Evolutionary conservation across 768 basidiomycete genomes (phyloP), one percentile per base, ranked within the genome.

Genomic region (Leccinellum albellum): DNA sequence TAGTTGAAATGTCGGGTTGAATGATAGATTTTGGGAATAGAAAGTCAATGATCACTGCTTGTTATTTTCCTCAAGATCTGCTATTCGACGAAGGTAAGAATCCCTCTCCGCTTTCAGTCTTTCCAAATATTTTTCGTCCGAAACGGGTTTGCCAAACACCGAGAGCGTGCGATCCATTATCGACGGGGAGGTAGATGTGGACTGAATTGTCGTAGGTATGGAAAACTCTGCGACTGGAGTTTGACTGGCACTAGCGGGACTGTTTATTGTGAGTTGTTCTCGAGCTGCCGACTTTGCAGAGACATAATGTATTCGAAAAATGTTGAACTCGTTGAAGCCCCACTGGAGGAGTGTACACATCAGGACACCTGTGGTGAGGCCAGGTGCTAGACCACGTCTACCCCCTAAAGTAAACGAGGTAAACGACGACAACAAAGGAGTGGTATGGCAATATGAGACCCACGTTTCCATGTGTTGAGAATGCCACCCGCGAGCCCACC

Each of bases 111-210:
- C 74, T 66, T 79, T 84, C 65, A 93, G 66, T 57, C 78, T 80
- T 28, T 69, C 68, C 51, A 92, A 61, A 61, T 91, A 91, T 59
- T 88, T 86, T 49, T 92, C 87, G 60, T 94, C 85, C 6, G 89
- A 79, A 4, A 94, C 65, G 51, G 74, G 78, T 32, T 73, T 75
- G 26, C 66, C 67, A 26, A 72, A 61, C 15, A 60, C 21, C 2
- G 67, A 65, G 33, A 74, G 57, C 40, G 86, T 57, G 10, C 75
- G 74, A 48, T 82, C 75, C 20, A 69, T 64, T 15, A 75, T 57
- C 15, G 70, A 67, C 23, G 6, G 44, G 9, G 46, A 40, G 13
- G 46, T 2, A 32, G 54, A 26, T 8, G 40, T 46, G 7, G 79
- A 60, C 55, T 60, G 50, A 24, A 55, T 54, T 17, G 61, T 52